phyloP scores from a whole-genome alignment of 169 alveolate genomes.

The Plasmodium sp. region DNA sequence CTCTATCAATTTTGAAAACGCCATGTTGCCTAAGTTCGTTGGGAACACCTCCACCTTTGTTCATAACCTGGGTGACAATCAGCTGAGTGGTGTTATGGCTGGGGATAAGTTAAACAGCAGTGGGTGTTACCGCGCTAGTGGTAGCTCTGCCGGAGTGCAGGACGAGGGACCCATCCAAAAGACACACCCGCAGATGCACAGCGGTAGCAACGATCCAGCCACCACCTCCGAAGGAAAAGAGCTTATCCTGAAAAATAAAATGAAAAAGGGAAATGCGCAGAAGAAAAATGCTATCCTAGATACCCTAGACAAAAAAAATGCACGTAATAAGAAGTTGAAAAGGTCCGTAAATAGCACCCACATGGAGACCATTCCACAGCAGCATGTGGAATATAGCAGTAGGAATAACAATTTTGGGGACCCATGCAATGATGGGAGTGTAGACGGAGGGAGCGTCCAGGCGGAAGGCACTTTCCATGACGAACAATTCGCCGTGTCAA shows the following conservation, averaged over 20 bases:
- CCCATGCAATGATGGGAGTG: neutral
- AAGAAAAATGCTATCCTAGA: conserved; percentile 15
- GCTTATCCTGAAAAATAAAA: neutral
- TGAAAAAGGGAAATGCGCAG: neutral
- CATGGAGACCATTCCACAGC: neutral
- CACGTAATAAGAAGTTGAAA: conserved; percentile 9
- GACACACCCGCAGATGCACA: neutral
- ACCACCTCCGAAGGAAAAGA: neutral
- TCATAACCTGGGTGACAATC: neutral
- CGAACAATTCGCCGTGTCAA: neutral
- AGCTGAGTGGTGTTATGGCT: neutral
- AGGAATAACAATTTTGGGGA: neutral
- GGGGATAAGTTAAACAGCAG: neutral
- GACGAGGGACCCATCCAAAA: neutral
- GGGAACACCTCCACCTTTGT: neutral
- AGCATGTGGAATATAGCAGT: neutral
- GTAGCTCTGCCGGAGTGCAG: neutral
- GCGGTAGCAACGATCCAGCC: neutral
- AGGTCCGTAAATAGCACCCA: neutral
- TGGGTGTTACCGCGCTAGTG: neutral
- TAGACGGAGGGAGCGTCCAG: neutral
- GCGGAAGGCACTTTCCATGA: neutral
- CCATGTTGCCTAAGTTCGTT: neutral
- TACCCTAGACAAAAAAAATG: neutral
- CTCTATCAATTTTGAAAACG: neutral